Conservation (phyloP, 768 basidiomycete species). For the Ramaria sp. region DNA sequence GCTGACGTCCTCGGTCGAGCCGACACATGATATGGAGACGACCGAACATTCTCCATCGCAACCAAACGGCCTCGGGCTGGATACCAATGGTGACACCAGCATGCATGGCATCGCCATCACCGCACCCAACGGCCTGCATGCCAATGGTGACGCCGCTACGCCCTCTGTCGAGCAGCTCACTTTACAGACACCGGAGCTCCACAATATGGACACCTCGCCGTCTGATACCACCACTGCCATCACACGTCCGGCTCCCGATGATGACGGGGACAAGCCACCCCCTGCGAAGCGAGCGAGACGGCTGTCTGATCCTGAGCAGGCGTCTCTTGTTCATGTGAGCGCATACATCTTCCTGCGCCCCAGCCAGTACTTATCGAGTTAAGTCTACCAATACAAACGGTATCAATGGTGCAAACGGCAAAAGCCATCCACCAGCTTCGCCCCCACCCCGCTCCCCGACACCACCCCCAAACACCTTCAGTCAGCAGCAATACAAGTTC, state of each 20-base stretch:
- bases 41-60: slow-evolving; percentile 17
- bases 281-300: slow-evolving; percentile 75
- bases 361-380: slow-evolving; percentile 8
- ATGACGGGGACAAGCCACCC: slow-evolving; percentile 54
- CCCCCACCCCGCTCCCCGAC: slow-evolving; percentile 15
- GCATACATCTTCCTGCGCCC: slow-evolving; percentile 27
- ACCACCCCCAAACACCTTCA: slow-evolving; percentile 36
- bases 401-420: slow-evolving; percentile 15
- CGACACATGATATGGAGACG: slow-evolving; percentile 47
- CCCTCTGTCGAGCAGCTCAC: slow-evolving; percentile 21
- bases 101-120: slow-evolving; percentile 21
- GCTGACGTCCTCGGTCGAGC: slow-evolving; percentile 33
- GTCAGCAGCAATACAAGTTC: slow-evolving; percentile 66
- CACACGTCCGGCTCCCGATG: slow-evolving; percentile 11
- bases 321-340: slow-evolving; percentile 65
- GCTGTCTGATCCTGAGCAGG: slow-evolving; percentile 66
- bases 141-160: slow-evolving; percentile 17
- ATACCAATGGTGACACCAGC: slow-evolving; percentile 8
- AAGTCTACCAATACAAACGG: not conserved
- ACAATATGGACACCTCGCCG: slow-evolving; percentile 10
- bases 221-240: slow-evolving; percentile 30
- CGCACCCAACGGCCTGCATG: slow-evolving; percentile 7
- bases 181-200: not conserved
- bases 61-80: slow-evolving; percentile 9
- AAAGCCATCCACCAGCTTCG: slow-evolving; percentile 13